A percentile compares a stretch with the other conserved stretches of the same genome.
Conservation (phyloP, 2,329 filamentous ascomycete species). For the Venturia carpophila region DNA sequence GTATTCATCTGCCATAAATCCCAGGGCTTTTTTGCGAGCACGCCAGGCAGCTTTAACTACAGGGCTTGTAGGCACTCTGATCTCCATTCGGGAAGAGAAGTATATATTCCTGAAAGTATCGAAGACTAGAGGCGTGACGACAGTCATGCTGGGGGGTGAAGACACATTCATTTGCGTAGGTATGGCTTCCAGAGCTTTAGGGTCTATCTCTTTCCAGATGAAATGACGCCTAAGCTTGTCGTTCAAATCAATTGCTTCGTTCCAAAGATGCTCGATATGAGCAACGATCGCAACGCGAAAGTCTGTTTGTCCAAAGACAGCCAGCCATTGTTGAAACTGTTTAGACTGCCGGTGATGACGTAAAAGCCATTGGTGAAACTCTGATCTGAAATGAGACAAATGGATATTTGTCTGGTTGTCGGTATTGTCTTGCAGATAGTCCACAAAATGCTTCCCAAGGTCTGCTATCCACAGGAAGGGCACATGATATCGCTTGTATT, state of each 20-base stretch:
- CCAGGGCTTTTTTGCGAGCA: conserved; percentile 23
- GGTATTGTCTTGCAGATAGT: conserved; percentile 45
- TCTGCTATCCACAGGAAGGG: conserved; percentile 65
- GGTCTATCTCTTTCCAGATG: conserved; percentile 34
- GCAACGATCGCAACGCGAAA: conserved; percentile 55
- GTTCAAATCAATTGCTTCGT: conserved; percentile 52
- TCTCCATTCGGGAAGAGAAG: conserved; percentile 47
- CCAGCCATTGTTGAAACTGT: conserved; percentile 49
- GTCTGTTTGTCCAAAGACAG: conserved; percentile 43
- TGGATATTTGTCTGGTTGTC: conserved; percentile 31
- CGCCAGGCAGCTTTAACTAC: conserved; percentile 25
- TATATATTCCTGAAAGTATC: conserved; percentile 56
- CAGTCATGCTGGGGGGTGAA: conserved; percentile 37
- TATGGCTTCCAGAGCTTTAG: conserved; percentile 26
- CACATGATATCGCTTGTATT: conserved; percentile 55
- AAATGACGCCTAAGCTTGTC: conserved; percentile 27
- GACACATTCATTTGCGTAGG: conserved; percentile 21
- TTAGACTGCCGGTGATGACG: conserved; percentile 36
- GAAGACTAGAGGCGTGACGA: conserved; percentile 64
- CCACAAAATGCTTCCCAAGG: conserved; percentile 63
- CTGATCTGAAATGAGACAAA: conserved; percentile 48
- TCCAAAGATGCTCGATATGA: conserved; percentile 56
- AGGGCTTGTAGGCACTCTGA: conserved; percentile 20
- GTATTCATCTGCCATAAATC: conserved; percentile 20
- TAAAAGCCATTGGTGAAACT: conserved; percentile 53